Evolutionary conservation across 192 early-diverging fungal genomes (phyloP), one percentile per base, ranked within the genome.

Genomic region (Chytriomyces sp.): DNA sequence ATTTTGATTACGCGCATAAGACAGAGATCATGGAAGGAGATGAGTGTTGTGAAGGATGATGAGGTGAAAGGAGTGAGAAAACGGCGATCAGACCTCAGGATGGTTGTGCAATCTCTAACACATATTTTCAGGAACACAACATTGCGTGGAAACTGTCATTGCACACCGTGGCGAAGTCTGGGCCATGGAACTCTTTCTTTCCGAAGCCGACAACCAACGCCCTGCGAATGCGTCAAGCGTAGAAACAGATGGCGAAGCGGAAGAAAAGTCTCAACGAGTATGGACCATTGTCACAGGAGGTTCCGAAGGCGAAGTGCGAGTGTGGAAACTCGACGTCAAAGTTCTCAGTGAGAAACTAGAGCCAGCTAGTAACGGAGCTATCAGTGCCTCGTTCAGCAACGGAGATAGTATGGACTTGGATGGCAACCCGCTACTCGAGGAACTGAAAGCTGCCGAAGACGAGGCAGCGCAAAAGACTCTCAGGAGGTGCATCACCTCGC

Each of bases 101-200:
- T n/a, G n/a, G n/a, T n/a, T n/a, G n/a, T n/a, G n/a, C n/a, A n/a
- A n/a, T n/a, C n/a, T n/a, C n/a, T n/a, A n/a, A n/a, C n/a, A n/a
- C n/a, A 61, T 7, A 8, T 44, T 44, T 14, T 12, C 2, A 68
- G 55, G 59, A n/a, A 93, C 93, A 30, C 91, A 92, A 73, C 92
- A 93, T 78, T 99, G 97, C 68, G 91, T 95, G 58, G 94, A 99
- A 78, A 99, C 96, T 41, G 74, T 98, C 57, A 91, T 94, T 2
- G 89, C 89, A 22, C 97, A 99, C 70, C 91, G 96, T 65, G 93
- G 89, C 65, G 96, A 99, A 75, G 91, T 97, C 14, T 98, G 97
- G 96, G 86, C 89, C 6, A 80, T 94, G 76, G 96, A 89, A 34
- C 77, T 96, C 32, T 86, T 95, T 14, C 33, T 36, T 8, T n/a